Evolutionary conservation across 352 stramenopile species (phyloP).

Genomic region (Phytophthora niederhauseri): DNA sequence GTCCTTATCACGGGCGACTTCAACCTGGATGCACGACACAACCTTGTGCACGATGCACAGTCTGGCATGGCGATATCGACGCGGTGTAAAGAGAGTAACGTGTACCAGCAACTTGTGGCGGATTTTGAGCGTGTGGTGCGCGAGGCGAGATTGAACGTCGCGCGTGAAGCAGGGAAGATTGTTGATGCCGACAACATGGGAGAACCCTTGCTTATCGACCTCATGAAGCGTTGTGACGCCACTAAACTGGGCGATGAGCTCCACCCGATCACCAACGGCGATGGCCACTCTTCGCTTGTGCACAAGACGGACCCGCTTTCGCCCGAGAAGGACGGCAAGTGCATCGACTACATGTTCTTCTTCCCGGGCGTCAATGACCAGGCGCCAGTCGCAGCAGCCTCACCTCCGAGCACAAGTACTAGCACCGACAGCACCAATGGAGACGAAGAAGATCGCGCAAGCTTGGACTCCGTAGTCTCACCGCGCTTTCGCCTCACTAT

Average conservation of each 20-base stretch:
- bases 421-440: slow-evolving; percentile 17
- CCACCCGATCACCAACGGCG: slow-evolving; percentile 83
- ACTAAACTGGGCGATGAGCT: slow-evolving; percentile 53
- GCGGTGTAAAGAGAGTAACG: slow-evolving; percentile 57
- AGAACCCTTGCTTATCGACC: slow-evolving; percentile 46
- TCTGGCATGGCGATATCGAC: slow-evolving; percentile 33
- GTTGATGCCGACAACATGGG: slow-evolving; percentile 17
- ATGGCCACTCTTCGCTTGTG: slow-evolving; percentile 70
- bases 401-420: slow-evolving; percentile 13
- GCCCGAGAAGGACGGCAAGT: slow-evolving; percentile 73
- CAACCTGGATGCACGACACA: slow-evolving; percentile 79
- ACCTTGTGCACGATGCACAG: slow-evolving; percentile 54
- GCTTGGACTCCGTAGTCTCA: slow-evolving; percentile 14
- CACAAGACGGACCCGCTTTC: slow-evolving; percentile 54
- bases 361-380: slow-evolving; percentile 46
- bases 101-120: slow-evolving; percentile 63
- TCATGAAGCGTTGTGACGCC: slow-evolving; percentile 72
- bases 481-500: slow-evolving; percentile 49
- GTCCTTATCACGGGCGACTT: slow-evolving; percentile 82
- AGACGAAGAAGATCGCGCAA: slow-evolving; percentile 33
- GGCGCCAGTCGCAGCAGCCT: background rate
- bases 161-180: slow-evolving; percentile 17
- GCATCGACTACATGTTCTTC: slow-evolving; percentile 90
- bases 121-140: slow-evolving; percentile 53
- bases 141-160: slow-evolving; percentile 32